A percentile compares a stretch with the other conserved stretches of the same genome.
Evolutionary conservation across 2,329 filamentous ascomycete species (phyloP).

Genomic region (Neodidymelliopsis sp.): DNA sequence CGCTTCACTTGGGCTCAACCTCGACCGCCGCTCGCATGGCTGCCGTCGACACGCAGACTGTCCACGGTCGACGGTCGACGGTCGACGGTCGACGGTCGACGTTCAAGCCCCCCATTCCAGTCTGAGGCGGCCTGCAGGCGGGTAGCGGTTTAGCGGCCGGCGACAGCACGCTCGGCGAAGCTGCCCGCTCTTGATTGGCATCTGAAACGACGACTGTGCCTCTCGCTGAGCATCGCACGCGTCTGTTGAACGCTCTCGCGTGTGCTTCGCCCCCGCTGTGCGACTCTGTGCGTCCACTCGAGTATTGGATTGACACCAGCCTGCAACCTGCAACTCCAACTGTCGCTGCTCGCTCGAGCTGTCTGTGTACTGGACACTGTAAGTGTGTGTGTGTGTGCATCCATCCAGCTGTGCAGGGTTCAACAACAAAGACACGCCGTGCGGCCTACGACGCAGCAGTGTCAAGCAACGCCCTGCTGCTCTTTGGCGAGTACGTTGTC

Average conservation of each 20-base stretch:
- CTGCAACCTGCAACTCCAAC: constrained; percentile 22
- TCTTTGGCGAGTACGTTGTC: constrained; percentile 11
- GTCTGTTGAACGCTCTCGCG: constrained; percentile 42
- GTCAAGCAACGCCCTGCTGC: constrained; percentile 11
- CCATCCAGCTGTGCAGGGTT: constrained; percentile 8
- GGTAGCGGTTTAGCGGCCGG: constrained; percentile 17
- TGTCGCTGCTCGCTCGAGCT: constrained; percentile 15
- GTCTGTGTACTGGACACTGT: too few relatives aligned
- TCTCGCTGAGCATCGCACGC: constrained; percentile 33
- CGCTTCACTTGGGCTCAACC: not conserved
- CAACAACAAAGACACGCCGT: constrained; percentile 5
- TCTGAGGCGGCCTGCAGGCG: constrained; percentile 25
- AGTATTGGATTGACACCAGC: constrained; percentile 25
- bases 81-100: too few relatives aligned
- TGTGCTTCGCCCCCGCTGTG: constrained; percentile 37
- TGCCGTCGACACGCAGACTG: constrained; percentile 2
- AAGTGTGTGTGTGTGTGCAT: too few relatives aligned
- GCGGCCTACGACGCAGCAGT: constrained; percentile 6
- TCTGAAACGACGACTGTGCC: constrained; percentile 38
- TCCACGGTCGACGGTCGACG: too few relatives aligned
- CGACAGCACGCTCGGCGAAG: constrained; percentile 32
- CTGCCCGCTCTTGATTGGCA: constrained; percentile 33
- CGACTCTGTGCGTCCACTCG: constrained; percentile 14
- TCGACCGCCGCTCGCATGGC: constrained; percentile 1
- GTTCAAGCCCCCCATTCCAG: constrained; percentile 17